Base-by-base conservation (phyloP, 805 yeast genomes). In the Yarrowia osloensis region DNA sequence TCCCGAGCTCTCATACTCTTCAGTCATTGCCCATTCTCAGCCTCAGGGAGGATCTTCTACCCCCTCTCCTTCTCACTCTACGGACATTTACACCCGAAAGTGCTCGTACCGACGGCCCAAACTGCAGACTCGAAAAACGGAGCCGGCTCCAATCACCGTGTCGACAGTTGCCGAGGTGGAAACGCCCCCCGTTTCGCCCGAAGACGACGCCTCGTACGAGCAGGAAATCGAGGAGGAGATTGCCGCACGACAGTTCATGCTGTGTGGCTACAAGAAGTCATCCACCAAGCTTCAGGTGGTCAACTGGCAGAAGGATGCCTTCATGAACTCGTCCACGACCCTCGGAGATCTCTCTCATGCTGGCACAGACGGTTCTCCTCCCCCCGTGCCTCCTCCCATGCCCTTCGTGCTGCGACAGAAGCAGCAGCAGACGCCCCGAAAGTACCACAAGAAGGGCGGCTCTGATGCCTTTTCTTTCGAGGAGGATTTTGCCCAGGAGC, bases 51-150 rank as follows among this genome's bases (percentile, higher is more conserved):
- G 9, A 35, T 35, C 24, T 4, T 3, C 50, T 4, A 17, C 50
- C 8, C 21, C 49, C 5, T n/a, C 55, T 6, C 26, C 54, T 19
- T 11, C 63, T 4, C 63, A 39, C 19, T 57, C 49, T 9, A 57
- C 63, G 12, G 63, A 61, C 52, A 47, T 68, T 63, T 67, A 67
- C 52, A 67, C 69, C 4, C 66, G 69, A 46, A 39, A 47, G 26
- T 44, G 54, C 61, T 31, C 54, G 15, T 40, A 40, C 55, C 37
- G 40, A 24, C 66, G 50, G 19, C 44, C 63, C 49, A 57, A 57
- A 11, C 49, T 57, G 35, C 49, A 39, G 28, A 39, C 63, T 4
- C 29, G 63, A 40, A 37, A 40, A n/a, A 57, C 63, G 4, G 63
- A 39, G 28, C 63, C 63, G 24, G 37, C 63, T 24, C 47, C 47